These are phyloP conservation scores for Corylus avellana DNA, from an alignment of 306 rosid genomes.

Conservation along the genomic window DNA sequence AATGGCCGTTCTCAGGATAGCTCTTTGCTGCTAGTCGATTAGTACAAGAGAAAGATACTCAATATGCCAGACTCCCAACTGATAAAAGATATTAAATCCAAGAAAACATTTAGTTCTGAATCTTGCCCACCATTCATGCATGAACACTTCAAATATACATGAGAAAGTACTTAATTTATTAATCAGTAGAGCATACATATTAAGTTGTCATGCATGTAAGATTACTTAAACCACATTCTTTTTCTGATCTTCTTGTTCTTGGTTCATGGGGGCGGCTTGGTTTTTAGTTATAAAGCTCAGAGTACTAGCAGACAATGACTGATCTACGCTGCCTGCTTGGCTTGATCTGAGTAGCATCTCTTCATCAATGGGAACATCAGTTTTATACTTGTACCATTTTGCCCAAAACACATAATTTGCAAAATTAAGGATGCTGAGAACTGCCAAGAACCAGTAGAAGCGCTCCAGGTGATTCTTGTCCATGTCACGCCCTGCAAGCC, in stretches of 20 bases:
- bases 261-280: not conserved
- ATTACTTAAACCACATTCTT: not conserved
- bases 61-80: too few relatives aligned
- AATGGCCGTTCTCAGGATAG: too few relatives aligned
- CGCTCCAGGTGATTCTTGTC: constrained; percentile 36
- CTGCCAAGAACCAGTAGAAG: constrained; percentile 56
- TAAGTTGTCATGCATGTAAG: not conserved
- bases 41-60: too few relatives aligned
- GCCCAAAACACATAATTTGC: constrained; percentile 44
- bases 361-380: constrained; percentile 24
- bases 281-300: constrained; percentile 7
- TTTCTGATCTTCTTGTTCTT: constrained; percentile 7
- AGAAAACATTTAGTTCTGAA: too few relatives aligned
- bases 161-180: too few relatives aligned
- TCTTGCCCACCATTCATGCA: too few relatives aligned
- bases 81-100: too few relatives aligned
- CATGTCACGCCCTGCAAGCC: constrained; percentile 54
- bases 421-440: constrained; percentile 52
- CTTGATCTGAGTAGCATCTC: constrained; percentile 12
- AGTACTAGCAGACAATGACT: constrained; percentile 12
- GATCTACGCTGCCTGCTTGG: not conserved
- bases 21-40: too few relatives aligned
- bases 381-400: constrained; percentile 55
- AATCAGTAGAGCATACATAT: too few relatives aligned
- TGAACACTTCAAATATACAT: too few relatives aligned